Conservation (phyloP, 1,284 basidiomycete species). For the Meripilus lineatus region DNA sequence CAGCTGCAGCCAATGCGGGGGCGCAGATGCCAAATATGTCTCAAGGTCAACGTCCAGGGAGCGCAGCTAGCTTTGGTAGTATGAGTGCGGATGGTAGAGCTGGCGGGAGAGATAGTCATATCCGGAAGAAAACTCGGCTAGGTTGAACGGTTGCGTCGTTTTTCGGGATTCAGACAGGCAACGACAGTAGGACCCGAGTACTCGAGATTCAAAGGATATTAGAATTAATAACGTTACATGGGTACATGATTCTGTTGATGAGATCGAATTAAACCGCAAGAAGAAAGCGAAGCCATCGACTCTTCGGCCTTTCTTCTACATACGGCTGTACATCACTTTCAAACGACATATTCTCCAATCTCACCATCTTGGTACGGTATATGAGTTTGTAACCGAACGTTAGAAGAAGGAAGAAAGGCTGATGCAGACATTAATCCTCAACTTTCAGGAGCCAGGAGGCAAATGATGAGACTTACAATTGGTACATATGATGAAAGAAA, state of each 20-base stretch:
- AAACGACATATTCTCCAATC: conserved; percentile 25
- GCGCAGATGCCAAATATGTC: conserved; percentile 21
- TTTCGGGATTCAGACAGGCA: too few species aligned
- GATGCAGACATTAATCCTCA: neutral
- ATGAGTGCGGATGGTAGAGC: conserved; percentile 36
- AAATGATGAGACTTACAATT: conserved; percentile 18
- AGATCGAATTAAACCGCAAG: too few species aligned
- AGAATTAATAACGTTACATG: too few species aligned
- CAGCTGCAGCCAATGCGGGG: conserved; percentile 17
- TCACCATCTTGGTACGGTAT: conserved; percentile 24
- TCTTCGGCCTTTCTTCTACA: too few species aligned
- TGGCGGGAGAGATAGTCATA: conserved; percentile 16
- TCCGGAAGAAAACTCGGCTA: conserved; percentile 39
- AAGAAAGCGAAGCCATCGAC: too few species aligned
- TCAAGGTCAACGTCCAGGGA: conserved; percentile 34
- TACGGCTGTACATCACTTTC: too few species aligned
- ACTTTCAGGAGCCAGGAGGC: neutral
- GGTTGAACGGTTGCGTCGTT: too few species aligned
- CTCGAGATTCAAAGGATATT: too few species aligned
- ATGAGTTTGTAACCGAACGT: conserved; percentile 29
- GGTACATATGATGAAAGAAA: conserved; percentile 27
- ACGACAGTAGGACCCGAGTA: too few species aligned
- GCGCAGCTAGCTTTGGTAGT: conserved; percentile 43
- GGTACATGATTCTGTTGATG: too few species aligned
- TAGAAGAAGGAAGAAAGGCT: conserved; percentile 26